A percentile compares a stretch with the other conserved stretches of the same genome.
These are phyloP conservation scores for Globisporangium yorkense DNA, from an alignment of 352 stramenopile species.

Conservation along the genomic window DNA sequence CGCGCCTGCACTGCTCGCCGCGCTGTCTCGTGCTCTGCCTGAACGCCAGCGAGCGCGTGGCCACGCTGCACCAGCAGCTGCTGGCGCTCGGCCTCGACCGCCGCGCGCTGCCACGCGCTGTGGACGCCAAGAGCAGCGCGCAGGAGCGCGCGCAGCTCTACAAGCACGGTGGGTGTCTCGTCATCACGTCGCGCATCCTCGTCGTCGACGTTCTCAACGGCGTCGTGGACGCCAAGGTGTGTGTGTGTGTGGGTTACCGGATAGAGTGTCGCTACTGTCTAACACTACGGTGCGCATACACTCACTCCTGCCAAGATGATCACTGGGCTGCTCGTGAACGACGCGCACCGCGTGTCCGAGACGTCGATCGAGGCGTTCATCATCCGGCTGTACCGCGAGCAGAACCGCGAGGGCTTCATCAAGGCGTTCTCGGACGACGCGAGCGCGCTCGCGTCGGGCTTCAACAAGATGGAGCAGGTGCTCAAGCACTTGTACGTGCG, in stretches of 20 bases:
- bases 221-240: slow-evolving; percentile 45
- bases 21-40: slow-evolving; percentile 90
- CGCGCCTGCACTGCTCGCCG: slow-evolving; percentile 85
- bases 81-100: slow-evolving; percentile 85
- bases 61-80: slow-evolving; percentile 69
- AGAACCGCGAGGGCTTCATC: slow-evolving; percentile 90
- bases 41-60: slow-evolving; percentile 87
- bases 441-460: slow-evolving; percentile 86
- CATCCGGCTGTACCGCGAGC: slow-evolving; percentile 90
- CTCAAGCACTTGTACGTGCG: slow-evolving; percentile 93
- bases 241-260: not conserved
- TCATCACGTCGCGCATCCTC: slow-evolving; percentile 96
- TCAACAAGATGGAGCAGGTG: slow-evolving; percentile 94
- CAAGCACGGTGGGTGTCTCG: slow-evolving; percentile 87
- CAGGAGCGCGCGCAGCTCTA: slow-evolving; percentile 87
- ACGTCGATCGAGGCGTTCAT: slow-evolving; percentile 97
- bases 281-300: no score
- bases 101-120: slow-evolving; percentile 63
- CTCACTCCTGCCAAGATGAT: slow-evolving; percentile 39
- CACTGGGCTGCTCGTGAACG: slow-evolving; percentile 91
- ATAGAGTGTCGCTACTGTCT: not conserved
- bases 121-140: slow-evolving; percentile 71
- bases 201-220: slow-evolving; percentile 96
- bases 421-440: slow-evolving; percentile 96
- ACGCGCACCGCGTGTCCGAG: slow-evolving; percentile 92